Base-by-base conservation (phyloP, 768 basidiomycete genomes). In the Phylloporus sp. region DNA sequence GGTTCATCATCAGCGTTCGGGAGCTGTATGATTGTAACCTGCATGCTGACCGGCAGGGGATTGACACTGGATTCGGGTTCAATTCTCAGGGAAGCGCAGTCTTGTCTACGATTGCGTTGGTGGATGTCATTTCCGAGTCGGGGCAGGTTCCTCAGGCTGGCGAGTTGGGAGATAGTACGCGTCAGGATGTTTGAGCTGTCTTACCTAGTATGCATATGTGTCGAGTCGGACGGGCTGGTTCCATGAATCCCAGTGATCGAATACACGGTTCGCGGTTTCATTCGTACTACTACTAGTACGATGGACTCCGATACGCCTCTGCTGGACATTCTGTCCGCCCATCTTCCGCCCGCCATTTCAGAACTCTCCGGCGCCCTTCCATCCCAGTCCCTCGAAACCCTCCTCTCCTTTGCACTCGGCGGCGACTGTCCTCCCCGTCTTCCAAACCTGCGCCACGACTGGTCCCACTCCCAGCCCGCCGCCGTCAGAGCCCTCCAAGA, bases 371-470 rank as follows among this genome's bases (percentile, higher is more conserved):
- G 2, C n/a, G n/a, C n/a, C 9, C 33, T 35, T 23, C 51, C 0
- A 11, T 38, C 45, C 0, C 46, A 54, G 20, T 31, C 44, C 15
- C 29, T 68, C 10, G 69, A 68, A 14, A 50, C 46, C 0, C 26
- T 70, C 9, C 55, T 68, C 24, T 37, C 54, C 14, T 70, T 69
- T 54, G 61, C 54, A 3, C 51, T 64, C 17, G 67, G 67, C 1
- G 60, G 46, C 4, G 58, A 59, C 14, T 62, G 61, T 29, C 58
- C 66, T 6, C 13, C 55, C 9, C 46, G 34, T 18, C 44, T 55
- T 18, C 23, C 31, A 36, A 43, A 56, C 18, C 33, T 43, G 0
- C 55, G 49, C 24, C 39, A 45, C 9, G 57, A 62, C 18, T 68
- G 69, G 67, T 42, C 49, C 0, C 50, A 49, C 18, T 43, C 51